A percentile compares a stretch with the other conserved stretches of the same genome.
Conservation (phyloP, 176 grass and related monocot genomes). For the barley (Hordeum vulgare) region MorexV3_pseudomolecules_assembly NC_058523.1:420559659-420560158, state of each 20-base stretch:
- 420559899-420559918: not conserved
- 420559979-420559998: not conserved
- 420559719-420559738: too few relatives aligned
- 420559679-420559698: too few relatives aligned
- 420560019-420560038: not conserved
- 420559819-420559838: too few relatives aligned
- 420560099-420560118: constrained; percentile 25
- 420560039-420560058: constrained; percentile 9
- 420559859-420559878: not conserved
- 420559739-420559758: too few relatives aligned
- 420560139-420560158: constrained; percentile 37
- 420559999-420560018: not conserved
- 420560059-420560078: not conserved
- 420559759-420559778: too few relatives aligned
- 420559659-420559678: too few relatives aligned
- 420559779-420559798: too few relatives aligned
- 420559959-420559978: not conserved
- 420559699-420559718: too few relatives aligned
- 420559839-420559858: too few relatives aligned
- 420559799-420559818: too few relatives aligned
- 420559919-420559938: not conserved
- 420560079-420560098: constrained; percentile 26
- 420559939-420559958: not conserved
- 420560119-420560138: constrained; percentile 58
- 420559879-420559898: not conserved